These are phyloP conservation scores for Magnusiomyces magnusii DNA, from an alignment of 1,139 yeast species.

Conservation along the genomic window DNA sequence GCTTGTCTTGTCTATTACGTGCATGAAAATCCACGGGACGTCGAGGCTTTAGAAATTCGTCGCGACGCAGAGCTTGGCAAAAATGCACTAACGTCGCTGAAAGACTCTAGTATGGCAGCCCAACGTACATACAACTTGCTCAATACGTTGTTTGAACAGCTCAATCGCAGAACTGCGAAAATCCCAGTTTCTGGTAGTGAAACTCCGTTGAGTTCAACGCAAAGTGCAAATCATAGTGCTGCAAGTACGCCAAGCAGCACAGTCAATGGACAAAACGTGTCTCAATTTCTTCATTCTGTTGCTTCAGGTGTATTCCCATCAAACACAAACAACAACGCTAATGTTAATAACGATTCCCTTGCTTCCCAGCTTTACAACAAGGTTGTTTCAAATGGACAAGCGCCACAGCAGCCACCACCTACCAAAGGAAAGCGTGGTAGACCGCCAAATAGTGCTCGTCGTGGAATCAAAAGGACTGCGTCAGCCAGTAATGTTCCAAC, in stretches of 20 bases:
- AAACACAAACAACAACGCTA: neutral
- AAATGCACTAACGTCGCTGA: constrained; percentile 60
- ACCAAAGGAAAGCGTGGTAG: constrained; percentile 4
- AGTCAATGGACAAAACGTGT: neutral
- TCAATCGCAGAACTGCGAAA: constrained; percentile 29
- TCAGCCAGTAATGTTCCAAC: neutral
- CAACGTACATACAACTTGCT: constrained; percentile 70
- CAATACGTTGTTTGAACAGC: constrained; percentile 72
- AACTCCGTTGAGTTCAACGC: neutral
- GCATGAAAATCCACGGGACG: constrained; percentile 61
- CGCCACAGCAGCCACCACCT: neutral
- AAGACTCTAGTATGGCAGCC: constrained; percentile 71
- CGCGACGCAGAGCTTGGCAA: constrained; percentile 78
- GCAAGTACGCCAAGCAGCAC: neutral
- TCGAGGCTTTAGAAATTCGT: constrained; percentile 44
- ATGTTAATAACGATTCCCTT: neutral
- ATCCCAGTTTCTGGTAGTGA: constrained; percentile 6
- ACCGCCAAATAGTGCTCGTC: constrained; percentile 4
- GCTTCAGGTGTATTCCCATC: neutral
- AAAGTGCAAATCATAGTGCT: too few relatives aligned
- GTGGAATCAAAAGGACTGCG: neutral
- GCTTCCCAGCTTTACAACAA: neutral
- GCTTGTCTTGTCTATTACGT: constrained; percentile 81
- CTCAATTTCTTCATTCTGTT: neutral
- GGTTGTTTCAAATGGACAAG: neutral